Evolutionary conservation across 768 basidiomycete genomes (phyloP), one percentile per base, ranked within the genome.

Genomic region (Trametes meyenii): DNA sequence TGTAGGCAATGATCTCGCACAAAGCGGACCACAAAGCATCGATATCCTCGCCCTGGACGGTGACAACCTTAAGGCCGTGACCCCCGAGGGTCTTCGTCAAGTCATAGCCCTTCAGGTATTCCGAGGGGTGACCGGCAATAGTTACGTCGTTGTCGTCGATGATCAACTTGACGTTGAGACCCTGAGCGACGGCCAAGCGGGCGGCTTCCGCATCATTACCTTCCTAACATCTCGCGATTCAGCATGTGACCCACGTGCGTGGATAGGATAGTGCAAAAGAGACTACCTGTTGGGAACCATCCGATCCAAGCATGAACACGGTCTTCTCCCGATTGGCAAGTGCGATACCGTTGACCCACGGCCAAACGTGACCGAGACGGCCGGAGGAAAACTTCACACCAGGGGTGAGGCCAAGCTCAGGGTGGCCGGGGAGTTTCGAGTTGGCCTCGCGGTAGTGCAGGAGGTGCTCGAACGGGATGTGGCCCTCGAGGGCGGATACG

Each of bases 121-220:
- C 74, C 14, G 91, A 93, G 4, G 93, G 93, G 69, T 94, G 92
- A 0, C 93, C 93, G n/a, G 92, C 86, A 62, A 94, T 95, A 8
- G 92, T 94, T 66, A 94, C 92, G 71, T 95, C 88, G 75, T 95
- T 94, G 75, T 94, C 91, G 67, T 95, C 93, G 64, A 95, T 87
- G 72, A 94, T 74, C 58, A 94, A 78, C 75, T 95, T 95, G 73
- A 95, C 83, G 71, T 94, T 92, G 67, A 95, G 78, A 44, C 79
- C 74, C 71, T 94, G 87, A 2, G 93, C 92, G 43, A 93, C 93
- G 17, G 93, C 92, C 35, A 95, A 80, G 17, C 92, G 82, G 14
- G 93, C 93, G 16, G 93, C 93, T 71, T 95, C 93, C 1, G 93
- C 92, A 67, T 94, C 92, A 71, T 94, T 89, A 16, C 93, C 93